These are phyloP conservation scores for baker's yeast (Saccharomyces cerevisiae) DNA, from an alignment of 805 yeast species.

Conservation along the genomic window DNA sequence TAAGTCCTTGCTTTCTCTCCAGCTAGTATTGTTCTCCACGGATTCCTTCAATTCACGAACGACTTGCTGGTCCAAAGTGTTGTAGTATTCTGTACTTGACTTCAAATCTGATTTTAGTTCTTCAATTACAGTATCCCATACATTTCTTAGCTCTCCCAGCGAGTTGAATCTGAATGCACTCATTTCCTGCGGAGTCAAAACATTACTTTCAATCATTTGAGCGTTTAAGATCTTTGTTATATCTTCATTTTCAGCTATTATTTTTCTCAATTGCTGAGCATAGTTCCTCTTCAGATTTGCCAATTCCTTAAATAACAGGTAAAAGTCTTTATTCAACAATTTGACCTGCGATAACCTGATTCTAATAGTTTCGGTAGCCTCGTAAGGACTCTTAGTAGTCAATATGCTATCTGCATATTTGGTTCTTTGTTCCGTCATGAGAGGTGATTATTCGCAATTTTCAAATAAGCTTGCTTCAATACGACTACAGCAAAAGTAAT, in stretches of 20 bases:
- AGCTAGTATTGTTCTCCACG: conserved; percentile 44
- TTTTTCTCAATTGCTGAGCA: conserved; percentile 38
- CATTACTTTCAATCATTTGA: conserved; percentile 34
- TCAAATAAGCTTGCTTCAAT: background rate
- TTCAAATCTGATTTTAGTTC: conserved; percentile 39
- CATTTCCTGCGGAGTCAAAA: conserved; percentile 36
- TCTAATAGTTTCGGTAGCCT: conserved; percentile 51
- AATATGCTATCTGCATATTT: conserved; percentile 35
- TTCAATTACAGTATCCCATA: conserved; percentile 39
- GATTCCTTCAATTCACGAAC: conserved; percentile 47
- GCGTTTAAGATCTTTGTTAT: conserved; percentile 28
- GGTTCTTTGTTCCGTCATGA: conserved; percentile 26
- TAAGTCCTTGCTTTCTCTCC: conserved; percentile 45
- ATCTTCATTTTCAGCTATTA: conserved; percentile 28
- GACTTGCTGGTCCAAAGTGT: conserved; percentile 44
- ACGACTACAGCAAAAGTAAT: background rate
- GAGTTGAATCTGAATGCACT: conserved; percentile 43
- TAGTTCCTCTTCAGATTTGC: conserved; percentile 41
- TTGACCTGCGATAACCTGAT: conserved; percentile 50
- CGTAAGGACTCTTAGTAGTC: conserved; percentile 44
- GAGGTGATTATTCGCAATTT: background rate
- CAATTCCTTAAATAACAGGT: conserved; percentile 51
- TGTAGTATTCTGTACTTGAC: conserved; percentile 42
- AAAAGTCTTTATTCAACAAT: conserved; percentile 50
- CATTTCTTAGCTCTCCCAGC: conserved; percentile 36